Evolutionary conservation across 768 basidiomycete species (phyloP).

Genomic region (Podaxis sp.): DNA sequence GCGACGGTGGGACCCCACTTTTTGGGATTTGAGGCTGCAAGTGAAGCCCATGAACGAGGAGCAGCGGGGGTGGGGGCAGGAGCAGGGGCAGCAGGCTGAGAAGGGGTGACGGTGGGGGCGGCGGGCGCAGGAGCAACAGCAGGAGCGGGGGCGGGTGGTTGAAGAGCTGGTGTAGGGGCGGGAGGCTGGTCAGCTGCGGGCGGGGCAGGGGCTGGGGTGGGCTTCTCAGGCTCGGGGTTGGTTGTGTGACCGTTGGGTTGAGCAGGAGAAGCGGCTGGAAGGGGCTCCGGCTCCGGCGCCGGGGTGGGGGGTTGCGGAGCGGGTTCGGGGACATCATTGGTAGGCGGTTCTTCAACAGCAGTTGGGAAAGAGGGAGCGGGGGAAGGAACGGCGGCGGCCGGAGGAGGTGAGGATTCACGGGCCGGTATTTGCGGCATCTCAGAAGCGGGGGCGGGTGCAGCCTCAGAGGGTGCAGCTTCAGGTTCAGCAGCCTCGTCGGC

Average conservation of each 20-base stretch:
- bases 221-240: conserved; percentile 34
- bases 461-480: conserved; percentile 28
- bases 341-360: conserved; percentile 35
- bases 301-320: conserved; percentile 31
- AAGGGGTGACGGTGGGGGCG: conserved; percentile 23
- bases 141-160: conserved; percentile 24
- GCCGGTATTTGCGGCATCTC: conserved; percentile 18
- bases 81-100: conserved; percentile 28
- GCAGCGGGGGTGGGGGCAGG: conserved; percentile 40
- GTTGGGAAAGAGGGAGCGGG: conserved; percentile 20
- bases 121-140: conserved; percentile 25
- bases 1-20: conserved; percentile 87
- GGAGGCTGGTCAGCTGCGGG: conserved; percentile 20
- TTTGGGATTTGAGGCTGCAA: conserved; percentile 77
- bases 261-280: conserved; percentile 20
- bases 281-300: conserved; percentile 22
- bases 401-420: conserved; percentile 29
- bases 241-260: conserved; percentile 32
- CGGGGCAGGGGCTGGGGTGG: conserved; percentile 21
- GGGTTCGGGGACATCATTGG: conserved; percentile 35
- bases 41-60: conserved; percentile 88
- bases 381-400: conserved; percentile 27
- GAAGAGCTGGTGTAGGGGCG: conserved; percentile 27
- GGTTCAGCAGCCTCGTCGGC: conserved; percentile 40
- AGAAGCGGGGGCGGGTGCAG: conserved; percentile 28